Evolutionary conservation across 73 alveolate genomes (phyloP).

Genomic region (Stentor coeruleus): DNA sequence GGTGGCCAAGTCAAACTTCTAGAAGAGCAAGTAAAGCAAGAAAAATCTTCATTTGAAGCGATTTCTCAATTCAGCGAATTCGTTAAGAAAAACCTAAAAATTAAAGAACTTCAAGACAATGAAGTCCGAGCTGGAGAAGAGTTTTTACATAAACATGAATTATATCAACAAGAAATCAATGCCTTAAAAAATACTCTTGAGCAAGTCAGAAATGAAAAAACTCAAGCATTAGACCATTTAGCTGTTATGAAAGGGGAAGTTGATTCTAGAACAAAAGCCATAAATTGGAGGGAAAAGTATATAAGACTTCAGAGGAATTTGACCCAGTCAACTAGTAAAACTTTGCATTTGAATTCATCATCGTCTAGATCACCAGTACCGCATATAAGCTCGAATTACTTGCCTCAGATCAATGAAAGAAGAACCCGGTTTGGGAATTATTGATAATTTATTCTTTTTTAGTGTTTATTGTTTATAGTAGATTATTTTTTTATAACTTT

Average conservation of each 20-base stretch:
- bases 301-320: neutral
- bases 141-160: neutral
- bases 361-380: neutral
- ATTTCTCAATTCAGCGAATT: neutral
- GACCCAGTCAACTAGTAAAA: neutral
- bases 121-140: neutral
- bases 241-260: neutral
- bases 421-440: no score
- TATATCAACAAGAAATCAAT: neutral
- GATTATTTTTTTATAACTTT: no score
- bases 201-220: neutral
- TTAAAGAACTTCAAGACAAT: neutral
- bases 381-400: neutral
- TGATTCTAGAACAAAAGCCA: neutral
- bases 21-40: slow-evolving; percentile 51
- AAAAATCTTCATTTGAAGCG: neutral
- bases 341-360: neutral
- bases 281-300: neutral
- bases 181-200: neutral
- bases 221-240: neutral
- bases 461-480: no score
- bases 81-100: neutral
- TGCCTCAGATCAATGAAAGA: no score
- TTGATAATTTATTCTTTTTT: no score
- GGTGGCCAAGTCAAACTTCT: slow-evolving; percentile 43